Percentiles rank a stretch among this genome's conserved stretches.
Conservation (phyloP, 148 eudicot genomes). For the Chenopodium quinoa region DNA sequence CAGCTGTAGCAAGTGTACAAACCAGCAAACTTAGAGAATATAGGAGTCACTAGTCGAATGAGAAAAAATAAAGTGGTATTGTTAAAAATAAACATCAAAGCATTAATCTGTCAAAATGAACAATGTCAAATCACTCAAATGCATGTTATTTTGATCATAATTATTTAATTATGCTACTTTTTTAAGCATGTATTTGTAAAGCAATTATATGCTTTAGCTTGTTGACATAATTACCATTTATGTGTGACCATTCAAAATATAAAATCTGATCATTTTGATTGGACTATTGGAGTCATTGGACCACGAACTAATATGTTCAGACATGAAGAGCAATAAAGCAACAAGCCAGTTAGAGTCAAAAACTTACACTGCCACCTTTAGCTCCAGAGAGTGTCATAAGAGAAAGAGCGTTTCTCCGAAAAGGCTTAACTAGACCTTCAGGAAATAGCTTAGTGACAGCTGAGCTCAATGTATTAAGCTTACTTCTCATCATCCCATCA, state of each 20-base stretch:
- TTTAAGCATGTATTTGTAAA: too few relatives aligned
- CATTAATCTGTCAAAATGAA: too few relatives aligned
- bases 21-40: background rate
- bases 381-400: conserved; percentile 97
- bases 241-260: too few relatives aligned
- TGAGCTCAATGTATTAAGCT: conserved; percentile 53
- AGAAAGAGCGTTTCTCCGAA: conserved; percentile 83
- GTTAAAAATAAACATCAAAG: too few relatives aligned
- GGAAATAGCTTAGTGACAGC: conserved; percentile 63
- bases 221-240: too few relatives aligned
- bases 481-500: conserved; percentile 89
- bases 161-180: too few relatives aligned
- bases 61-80: background rate
- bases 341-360: conserved; percentile 5
- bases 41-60: background rate
- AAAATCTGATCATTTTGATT: too few relatives aligned
- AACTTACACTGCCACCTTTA: conserved; percentile 92
- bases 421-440: conserved; percentile 72
- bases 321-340: background rate
- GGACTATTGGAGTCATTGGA: too few relatives aligned
- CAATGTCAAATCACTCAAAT: too few relatives aligned
- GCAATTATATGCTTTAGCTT: too few relatives aligned
- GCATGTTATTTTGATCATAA: too few relatives aligned
- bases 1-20: background rate
- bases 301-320: background rate